Evolutionary conservation across 768 basidiomycete genomes (phyloP).

Genomic region (Paxillus ammoniavirescens): DNA sequence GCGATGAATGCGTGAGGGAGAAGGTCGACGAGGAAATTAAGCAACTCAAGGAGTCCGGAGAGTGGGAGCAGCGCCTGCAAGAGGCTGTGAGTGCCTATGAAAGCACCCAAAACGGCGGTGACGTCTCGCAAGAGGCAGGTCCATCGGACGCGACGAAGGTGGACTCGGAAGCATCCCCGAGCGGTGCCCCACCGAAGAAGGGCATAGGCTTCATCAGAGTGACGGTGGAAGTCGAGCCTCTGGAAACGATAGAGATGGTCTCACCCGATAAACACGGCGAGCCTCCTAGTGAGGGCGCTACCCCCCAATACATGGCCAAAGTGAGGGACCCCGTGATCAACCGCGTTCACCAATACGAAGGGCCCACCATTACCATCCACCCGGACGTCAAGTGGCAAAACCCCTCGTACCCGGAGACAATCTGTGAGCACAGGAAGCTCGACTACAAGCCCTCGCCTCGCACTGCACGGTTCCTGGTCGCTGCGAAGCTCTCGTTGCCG

Average conservation of each 20-base stretch:
- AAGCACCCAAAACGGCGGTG: background rate
- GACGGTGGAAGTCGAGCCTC: background rate
- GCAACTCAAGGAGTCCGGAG: constrained; percentile 11
- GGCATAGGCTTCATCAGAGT: constrained; percentile 7
- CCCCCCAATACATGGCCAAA: background rate
- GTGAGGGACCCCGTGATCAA: background rate
- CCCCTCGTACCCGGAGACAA: constrained; percentile 8
- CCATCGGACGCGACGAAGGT: background rate
- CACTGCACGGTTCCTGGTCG: constrained; percentile 38
- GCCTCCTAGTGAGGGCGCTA: background rate
- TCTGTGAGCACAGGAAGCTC: constrained; percentile 10
- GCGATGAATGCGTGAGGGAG: constrained; percentile 37
- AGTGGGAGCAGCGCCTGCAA: constrained; percentile 10
- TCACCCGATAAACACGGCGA: background rate
- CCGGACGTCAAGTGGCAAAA: constrained; percentile 21
- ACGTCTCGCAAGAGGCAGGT: no score
- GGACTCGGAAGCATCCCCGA: background rate
- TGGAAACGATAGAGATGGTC: constrained; percentile 1
- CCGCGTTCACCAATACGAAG: constrained; percentile 1
- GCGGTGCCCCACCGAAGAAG: background rate
- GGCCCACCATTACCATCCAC: background rate
- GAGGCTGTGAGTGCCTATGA: background rate
- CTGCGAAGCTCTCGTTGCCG: constrained; percentile 41
- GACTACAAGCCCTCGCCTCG: constrained; percentile 9
- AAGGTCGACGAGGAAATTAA: constrained; percentile 23